Evolutionary conservation across 2,329 filamentous ascomycete genomes (phyloP).

Genomic region (Ophiostoma novo-ulmi): DNA sequence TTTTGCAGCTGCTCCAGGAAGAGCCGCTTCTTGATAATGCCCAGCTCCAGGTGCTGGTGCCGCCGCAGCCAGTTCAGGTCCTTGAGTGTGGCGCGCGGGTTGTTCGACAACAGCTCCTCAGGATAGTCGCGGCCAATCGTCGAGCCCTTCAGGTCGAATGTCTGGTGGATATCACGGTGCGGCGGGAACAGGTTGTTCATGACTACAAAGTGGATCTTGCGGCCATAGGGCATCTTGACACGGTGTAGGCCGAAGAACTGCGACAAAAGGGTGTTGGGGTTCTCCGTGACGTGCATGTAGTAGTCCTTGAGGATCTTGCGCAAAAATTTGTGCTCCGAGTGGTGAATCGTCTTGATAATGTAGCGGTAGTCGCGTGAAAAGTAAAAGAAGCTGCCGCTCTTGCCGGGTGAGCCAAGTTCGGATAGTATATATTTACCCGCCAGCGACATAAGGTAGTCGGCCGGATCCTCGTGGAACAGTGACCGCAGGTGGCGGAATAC

Average conservation of each 20-base stretch:
- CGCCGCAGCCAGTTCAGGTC: constrained; percentile 94
- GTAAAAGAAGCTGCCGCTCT: constrained; percentile 99
- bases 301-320: constrained; percentile 84
- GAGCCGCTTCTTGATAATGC: constrained; percentile 76
- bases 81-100: constrained; percentile 89
- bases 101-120: constrained; percentile 80
- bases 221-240: constrained; percentile 95
- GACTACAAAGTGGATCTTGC: constrained; percentile 98
- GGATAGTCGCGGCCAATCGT: constrained; percentile 87
- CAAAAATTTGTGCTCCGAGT: constrained; percentile 84
- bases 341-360: constrained; percentile 99
- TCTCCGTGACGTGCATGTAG: constrained; percentile 84
- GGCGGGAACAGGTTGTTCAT: constrained; percentile 99
- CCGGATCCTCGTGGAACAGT: constrained; percentile 86
- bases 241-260: constrained; percentile 97
- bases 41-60: constrained; percentile 79
- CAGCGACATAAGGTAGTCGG: constrained; percentile 95
- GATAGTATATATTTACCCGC: constrained; percentile 98
- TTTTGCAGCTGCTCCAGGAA: constrained; percentile 85
- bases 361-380: constrained; percentile 99
- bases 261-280: constrained; percentile 93
- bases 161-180: constrained; percentile 94
- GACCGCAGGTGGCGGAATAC: constrained; percentile 89
- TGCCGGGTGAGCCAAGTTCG: constrained; percentile 91
- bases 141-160: constrained; percentile 94